These are phyloP conservation scores for Lodderomyces elongisporus DNA, from an alignment of 1,139 yeast genomes.

Conservation along the genomic window DNA sequence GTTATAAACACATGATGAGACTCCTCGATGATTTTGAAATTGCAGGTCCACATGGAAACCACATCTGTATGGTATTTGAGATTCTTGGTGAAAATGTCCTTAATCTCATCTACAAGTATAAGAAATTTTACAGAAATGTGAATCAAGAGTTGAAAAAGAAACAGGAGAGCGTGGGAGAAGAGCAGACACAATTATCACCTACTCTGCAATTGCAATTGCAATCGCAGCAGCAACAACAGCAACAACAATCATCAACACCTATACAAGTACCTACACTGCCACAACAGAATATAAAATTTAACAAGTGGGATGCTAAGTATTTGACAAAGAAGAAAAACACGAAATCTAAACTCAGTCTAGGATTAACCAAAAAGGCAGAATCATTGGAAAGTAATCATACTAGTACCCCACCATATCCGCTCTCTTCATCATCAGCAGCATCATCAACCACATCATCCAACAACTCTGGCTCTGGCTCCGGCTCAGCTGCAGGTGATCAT, in stretches of 20 bases:
- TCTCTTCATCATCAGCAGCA: neutral
- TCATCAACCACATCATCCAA: conserved; percentile 9
- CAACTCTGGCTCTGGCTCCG: too few species aligned
- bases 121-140: conserved; percentile 17
- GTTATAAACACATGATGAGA: conserved; percentile 37
- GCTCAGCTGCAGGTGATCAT: neutral
- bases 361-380: conserved; percentile 15
- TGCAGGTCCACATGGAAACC: conserved; percentile 39
- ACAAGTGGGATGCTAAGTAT: conserved; percentile 20
- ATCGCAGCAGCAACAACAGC: conserved; percentile 1
- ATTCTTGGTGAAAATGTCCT: conserved; percentile 39
- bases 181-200: neutral
- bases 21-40: conserved; percentile 38
- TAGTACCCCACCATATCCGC: neutral
- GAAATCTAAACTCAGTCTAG: conserved; percentile 23
- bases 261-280: neutral
- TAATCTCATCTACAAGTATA: conserved; percentile 35
- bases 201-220: neutral
- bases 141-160: conserved; percentile 11
- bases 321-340: conserved; percentile 21
- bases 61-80: conserved; percentile 43
- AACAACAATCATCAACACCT: neutral
- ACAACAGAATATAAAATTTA: conserved; percentile 13
- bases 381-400: neutral
- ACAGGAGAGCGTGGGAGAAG: conserved; percentile 6